Evolutionary conservation across 345 rosid species (phyloP), one percentile per base, ranked within the genome.

Genomic region (Cardiospermum halicacabum): DNA sequence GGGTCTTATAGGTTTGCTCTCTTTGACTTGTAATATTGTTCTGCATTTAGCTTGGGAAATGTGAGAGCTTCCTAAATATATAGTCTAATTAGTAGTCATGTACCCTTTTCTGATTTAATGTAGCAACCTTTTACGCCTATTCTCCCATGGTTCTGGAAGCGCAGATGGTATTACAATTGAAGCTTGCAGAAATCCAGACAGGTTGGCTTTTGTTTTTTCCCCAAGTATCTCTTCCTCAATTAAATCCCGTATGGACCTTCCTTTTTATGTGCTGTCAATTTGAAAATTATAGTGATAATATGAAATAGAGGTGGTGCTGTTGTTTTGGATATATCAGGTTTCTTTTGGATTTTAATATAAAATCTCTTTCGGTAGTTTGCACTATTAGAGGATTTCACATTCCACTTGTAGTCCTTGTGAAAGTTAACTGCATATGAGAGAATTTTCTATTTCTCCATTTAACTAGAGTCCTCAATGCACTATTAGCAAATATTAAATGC

Each of bases 1-100:
- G 89, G 89, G 60, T 86, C 92, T 66, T 86, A 86, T 76, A 84
- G 92, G 92, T 82, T 53, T 54, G 64, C 32, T 61, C 56, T 37
- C 54, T 11, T 31, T 25, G n/a, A 60, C 72, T 64, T 31, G 25
- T 48, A 55, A 12, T 37, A 26, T 64, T 25, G 36, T 43, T 50
- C 10, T 53, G 22, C 65, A 11, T 68, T 47, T 16, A 27, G 50
- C 27, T 53, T 56, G 24, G 11, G 24, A 56, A 24, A 56, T 53
- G 43, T 54, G 21, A 26, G 40, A 63, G 26, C 48, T 27, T 36
- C 50, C 30, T 18, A 19, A 48, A 34, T 49, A n/a, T n/a, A 40
- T 56, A 28, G 60, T 63, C 43, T 60, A 39, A 54, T 77, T 64
- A n/a, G n/a, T n/a, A n/a, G n/a, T n/a, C n/a, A 66, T 36, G 66